These are phyloP conservation scores for Mortierella sp. DNA, from an alignment of 371 early-diverging fungal genomes.

Conservation along the genomic window DNA sequence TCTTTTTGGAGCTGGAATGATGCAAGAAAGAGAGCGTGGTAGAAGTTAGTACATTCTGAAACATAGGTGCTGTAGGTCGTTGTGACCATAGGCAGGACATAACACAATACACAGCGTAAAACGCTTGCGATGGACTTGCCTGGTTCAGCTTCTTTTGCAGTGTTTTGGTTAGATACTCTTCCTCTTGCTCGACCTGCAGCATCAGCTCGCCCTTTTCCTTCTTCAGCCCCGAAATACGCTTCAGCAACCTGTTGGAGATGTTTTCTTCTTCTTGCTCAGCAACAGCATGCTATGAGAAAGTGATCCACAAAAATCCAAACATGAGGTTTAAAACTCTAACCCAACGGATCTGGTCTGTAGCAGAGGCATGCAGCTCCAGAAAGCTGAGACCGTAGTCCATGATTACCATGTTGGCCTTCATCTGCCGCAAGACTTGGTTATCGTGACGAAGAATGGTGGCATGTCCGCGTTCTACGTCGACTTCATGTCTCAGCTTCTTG, in stretches of 20 bases:
- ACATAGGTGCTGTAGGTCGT: too few relatives aligned
- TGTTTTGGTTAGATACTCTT: slow-evolving; percentile 80
- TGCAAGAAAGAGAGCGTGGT: neutral
- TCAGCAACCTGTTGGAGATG: slow-evolving; percentile 74
- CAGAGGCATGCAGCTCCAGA: neutral
- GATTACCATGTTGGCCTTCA: slow-evolving; percentile 75
- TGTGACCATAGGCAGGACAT: too few relatives aligned
- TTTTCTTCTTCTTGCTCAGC: slow-evolving; percentile 81
- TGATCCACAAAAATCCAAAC: neutral
- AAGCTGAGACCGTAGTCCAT: too few relatives aligned
- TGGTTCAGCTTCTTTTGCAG: slow-evolving; percentile 78
- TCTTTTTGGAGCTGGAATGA: slow-evolving; percentile 73
- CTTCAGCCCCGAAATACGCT: slow-evolving; percentile 74
- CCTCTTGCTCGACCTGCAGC: slow-evolving; percentile 78
- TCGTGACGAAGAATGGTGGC: slow-evolving; percentile 76
- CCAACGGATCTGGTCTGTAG: too few relatives aligned
- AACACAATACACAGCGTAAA: neutral
- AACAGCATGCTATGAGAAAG: slow-evolving; percentile 60
- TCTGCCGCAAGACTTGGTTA: slow-evolving; percentile 68
- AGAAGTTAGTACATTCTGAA: neutral
- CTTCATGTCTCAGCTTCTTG: slow-evolving; percentile 71
- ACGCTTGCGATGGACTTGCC: slow-evolving; percentile 35
- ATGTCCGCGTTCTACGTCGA: slow-evolving; percentile 78
- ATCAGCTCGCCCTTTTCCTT: slow-evolving; percentile 77
- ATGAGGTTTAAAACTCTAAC: neutral